phyloP scores from a whole-genome alignment of 2,329 filamentous ascomycete species.

The Reticulascus tulasneorum region DNA sequence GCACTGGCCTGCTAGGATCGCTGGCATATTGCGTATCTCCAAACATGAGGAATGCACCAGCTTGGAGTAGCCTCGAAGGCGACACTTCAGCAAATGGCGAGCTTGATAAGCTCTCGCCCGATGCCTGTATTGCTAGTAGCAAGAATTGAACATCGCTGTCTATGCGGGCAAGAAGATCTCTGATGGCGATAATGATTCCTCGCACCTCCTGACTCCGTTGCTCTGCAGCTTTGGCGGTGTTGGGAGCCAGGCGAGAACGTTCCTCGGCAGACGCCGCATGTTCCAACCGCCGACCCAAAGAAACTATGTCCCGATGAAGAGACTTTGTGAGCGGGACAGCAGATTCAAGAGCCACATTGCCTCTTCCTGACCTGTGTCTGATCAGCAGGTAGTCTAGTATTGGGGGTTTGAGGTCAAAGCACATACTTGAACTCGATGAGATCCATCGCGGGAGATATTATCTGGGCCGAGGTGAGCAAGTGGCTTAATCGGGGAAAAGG shows the following conservation, averaged over 20 bases:
- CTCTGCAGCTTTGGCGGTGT: conserved; percentile 40
- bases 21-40: conserved; percentile 80
- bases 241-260: conserved; percentile 36
- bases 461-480: conserved; percentile 38
- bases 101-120: conserved; percentile 82
- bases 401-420: background rate
- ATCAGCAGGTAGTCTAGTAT: conserved; percentile 13
- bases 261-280: conserved; percentile 64
- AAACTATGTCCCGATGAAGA: conserved; percentile 77
- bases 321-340: conserved; percentile 79
- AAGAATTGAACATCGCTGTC: conserved; percentile 89
- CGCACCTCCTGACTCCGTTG: conserved; percentile 62
- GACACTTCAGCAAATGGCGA: conserved; percentile 79
- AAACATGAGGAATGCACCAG: conserved; percentile 83
- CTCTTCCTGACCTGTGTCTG: conserved; percentile 42
- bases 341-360: conserved; percentile 67
- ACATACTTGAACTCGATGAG: conserved; percentile 83
- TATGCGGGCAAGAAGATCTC: conserved; percentile 69
- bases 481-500: background rate
- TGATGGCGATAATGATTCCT: conserved; percentile 71
- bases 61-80: conserved; percentile 84
- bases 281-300: conserved; percentile 71
- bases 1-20: conserved; percentile 59
- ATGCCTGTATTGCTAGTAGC: conserved; percentile 90
- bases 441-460: conserved; percentile 86